A percentile compares a stretch with the other conserved stretches of the same genome.
These are phyloP conservation scores for Puccinia hordei DNA, from an alignment of 1,284 basidiomycete genomes.

Conservation along the genomic window DNA sequence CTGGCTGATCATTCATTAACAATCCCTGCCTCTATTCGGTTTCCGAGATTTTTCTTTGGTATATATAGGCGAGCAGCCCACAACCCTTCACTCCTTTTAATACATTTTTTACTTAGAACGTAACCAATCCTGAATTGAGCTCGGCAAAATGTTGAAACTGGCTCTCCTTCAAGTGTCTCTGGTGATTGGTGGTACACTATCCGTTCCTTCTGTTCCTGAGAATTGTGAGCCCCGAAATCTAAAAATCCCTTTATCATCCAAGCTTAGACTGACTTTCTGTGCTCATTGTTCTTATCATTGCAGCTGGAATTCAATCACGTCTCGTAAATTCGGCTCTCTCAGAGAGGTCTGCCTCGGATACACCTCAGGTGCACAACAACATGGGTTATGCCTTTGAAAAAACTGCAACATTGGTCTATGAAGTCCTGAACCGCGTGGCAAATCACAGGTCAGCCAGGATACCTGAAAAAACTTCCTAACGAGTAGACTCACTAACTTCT, in stretches of 20 bases:
- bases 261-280: background rate
- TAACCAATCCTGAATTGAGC: background rate
- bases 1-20: too few species aligned
- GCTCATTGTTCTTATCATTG: too few species aligned
- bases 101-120: background rate
- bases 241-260: background rate
- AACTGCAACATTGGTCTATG: slow-evolving; percentile 21
- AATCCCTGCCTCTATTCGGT: too few species aligned
- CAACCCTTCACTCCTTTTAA: background rate
- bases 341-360: background rate
- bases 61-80: too few species aligned
- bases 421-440: slow-evolving; percentile 30
- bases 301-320: background rate
- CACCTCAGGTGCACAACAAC: background rate
- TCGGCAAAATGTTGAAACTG: background rate
- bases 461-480: background rate
- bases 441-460: slow-evolving; percentile 39
- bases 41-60: too few species aligned
- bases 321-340: background rate
- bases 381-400: background rate
- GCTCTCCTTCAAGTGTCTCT: background rate
- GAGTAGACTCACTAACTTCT: background rate
- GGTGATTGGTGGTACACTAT: background rate
- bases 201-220: background rate
- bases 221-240: background rate